Evolutionary conservation across 176 grass and related monocot genomes (phyloP).

Genomic region (Otatea glauca): DNA sequence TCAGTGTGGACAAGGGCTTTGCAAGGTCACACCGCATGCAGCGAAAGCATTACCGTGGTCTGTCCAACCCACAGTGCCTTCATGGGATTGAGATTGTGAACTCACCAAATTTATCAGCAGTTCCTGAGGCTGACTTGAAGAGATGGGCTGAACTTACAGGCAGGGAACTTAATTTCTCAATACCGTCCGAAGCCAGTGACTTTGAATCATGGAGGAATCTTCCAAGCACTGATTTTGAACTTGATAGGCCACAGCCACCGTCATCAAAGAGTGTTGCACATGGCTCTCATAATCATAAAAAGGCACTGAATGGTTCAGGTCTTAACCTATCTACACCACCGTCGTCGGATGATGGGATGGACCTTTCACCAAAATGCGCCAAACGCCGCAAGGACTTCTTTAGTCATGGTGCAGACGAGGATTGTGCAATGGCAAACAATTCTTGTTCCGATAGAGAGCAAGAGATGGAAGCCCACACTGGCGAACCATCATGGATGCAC

Average conservation of each 20-base stretch:
- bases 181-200: constrained; percentile 66
- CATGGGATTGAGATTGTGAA: constrained; percentile 72
- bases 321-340: constrained; percentile 67
- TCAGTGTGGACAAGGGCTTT: constrained; percentile 64
- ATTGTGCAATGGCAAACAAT: constrained; percentile 55
- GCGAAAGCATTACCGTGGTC: constrained; percentile 67
- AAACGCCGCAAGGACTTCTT: constrained; percentile 73
- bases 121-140: constrained; percentile 61
- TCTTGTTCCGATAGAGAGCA: constrained; percentile 68
- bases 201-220: constrained; percentile 77
- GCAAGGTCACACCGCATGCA: constrained; percentile 67
- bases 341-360: constrained; percentile 61
- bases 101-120: constrained; percentile 52
- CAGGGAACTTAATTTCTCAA: constrained; percentile 65
- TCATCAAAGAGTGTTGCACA: constrained; percentile 46
- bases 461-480: constrained; percentile 60
- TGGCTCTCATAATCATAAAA: constrained; percentile 58
- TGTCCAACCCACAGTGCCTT: constrained; percentile 80
- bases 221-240: constrained; percentile 75
- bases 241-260: constrained; percentile 58
- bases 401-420: constrained; percentile 52
- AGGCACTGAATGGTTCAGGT: constrained; percentile 62
- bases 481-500: constrained; percentile 65
- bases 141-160: constrained; percentile 72
- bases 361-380: constrained; percentile 54